Conservation (phyloP, 2,329 filamentous ascomycete genomes). For the Talaromyces sp. region DNA sequence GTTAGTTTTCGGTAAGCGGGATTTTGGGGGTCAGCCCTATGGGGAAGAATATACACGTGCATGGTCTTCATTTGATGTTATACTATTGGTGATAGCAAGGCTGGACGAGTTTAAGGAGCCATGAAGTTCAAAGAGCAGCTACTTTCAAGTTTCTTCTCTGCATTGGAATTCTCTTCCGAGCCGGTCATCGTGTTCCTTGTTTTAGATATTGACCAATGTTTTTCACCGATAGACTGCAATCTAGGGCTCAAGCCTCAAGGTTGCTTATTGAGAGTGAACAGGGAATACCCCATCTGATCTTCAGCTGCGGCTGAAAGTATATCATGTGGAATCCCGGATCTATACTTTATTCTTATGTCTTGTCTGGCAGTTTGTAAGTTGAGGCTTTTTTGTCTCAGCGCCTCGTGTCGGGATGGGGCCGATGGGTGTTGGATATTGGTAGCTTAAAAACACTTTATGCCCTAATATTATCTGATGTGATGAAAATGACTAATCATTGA, state of each 20-base stretch:
- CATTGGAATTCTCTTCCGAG: background rate
- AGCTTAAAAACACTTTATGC: background rate
- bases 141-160: too few relatives aligned
- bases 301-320: background rate
- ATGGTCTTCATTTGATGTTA: background rate
- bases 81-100: background rate
- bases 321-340: background rate
- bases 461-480: background rate
- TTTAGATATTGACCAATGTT: background rate
- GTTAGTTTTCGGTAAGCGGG: background rate
- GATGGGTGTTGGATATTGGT: background rate
- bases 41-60: background rate
- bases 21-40: background rate
- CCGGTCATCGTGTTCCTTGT: too few relatives aligned
- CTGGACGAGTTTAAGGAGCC: background rate
- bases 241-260: background rate
- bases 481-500: background rate
- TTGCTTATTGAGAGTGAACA: too few relatives aligned
- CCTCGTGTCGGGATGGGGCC: background rate
- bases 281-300: background rate
- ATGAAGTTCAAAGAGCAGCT: too few relatives aligned
- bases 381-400: background rate
- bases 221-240: background rate
- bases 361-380: background rate
- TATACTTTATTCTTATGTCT: background rate